Evolutionary conservation across 768 basidiomycete species (phyloP), one percentile per base, ranked within the genome.

Genomic region (Fibroporia radiculosa): DNA sequence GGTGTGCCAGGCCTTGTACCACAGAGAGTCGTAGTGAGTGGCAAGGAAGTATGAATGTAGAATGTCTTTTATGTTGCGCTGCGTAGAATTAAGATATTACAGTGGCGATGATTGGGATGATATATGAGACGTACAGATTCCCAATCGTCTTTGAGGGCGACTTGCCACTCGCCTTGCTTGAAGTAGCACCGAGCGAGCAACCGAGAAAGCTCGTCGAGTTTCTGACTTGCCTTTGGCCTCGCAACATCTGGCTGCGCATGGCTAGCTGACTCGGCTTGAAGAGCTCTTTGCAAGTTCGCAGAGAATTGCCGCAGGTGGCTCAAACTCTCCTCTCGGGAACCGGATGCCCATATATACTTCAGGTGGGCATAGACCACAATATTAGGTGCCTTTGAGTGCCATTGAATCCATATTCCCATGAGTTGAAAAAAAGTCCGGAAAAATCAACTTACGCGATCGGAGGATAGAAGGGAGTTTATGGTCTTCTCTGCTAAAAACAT

Each of bases 1-100:
- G 1, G 91, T 92, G 58, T 99, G 96, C 93, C 93, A 98, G 14
- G 95, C 96, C 61, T 99, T 97, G 65, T 97, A 97, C 96, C 96
- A 99, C n/a, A 75, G 72, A 3, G 85, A 79, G 61, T 98, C 95
- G 52, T 89, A 89, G 55, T 85, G 82, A 2, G 96, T 98, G 0
- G 96, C 89, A 24, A 84, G 72, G 40, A 76, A 72, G 64, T 96
- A 97, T 3, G 88, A 81, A 51, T 82, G 77, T 6, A 99, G 67
- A 45, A 97, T 90, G 34, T 86, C 83, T 41, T 82, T 77, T 19
- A 85, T 78, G 46, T 89, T 84, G 49, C 82, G 72, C 89, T 93
- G 56, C 25, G 38, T 22, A 4, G 28, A 6, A 23, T 27, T 22
- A 48, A 2, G 48, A 37, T 14, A 40, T 6, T 3, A 12, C 13